Conservation (phyloP, 176 grass and related monocot genomes). For the Avena sativa region DNA sequence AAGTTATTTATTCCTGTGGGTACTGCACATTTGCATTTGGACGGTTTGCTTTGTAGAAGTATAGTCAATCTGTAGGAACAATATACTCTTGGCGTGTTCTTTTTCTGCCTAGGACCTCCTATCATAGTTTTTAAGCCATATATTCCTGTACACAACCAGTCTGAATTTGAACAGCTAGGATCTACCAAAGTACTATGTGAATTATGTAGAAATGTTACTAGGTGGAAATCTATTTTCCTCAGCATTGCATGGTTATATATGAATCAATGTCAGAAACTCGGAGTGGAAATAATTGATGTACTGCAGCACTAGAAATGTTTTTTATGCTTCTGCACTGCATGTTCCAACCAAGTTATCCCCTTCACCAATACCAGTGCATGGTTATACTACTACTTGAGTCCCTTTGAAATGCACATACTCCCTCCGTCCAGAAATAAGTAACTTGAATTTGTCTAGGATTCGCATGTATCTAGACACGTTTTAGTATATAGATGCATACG, state of each 20-base stretch:
- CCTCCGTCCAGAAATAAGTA: too few relatives aligned
- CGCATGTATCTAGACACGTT: too few relatives aligned
- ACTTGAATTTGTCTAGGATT: too few relatives aligned
- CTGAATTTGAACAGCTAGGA: conserved; percentile 5
- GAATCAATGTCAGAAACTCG: background rate
- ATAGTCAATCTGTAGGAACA: background rate
- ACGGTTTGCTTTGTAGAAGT: background rate
- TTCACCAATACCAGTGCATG: background rate
- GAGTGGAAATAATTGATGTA: conserved; percentile 7
- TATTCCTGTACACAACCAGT: background rate
- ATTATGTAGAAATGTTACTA: background rate
- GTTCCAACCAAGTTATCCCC: background rate
- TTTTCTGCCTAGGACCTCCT: conserved; percentile 6
- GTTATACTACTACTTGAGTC: background rate
- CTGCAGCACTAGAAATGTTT: background rate
- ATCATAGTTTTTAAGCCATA: background rate
- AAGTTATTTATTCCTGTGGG: conserved; percentile 4
- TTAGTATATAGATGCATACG: too few relatives aligned
- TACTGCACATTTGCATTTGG: background rate
- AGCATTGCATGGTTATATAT: background rate
- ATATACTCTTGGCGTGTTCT: background rate
- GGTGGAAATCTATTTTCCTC: background rate
- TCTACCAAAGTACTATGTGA: background rate
- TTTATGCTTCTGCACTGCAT: conserved; percentile 6
- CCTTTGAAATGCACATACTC: conserved; percentile 6